Evolutionary conservation across 1,284 basidiomycete genomes (phyloP), one percentile per base, ranked within the genome.

Genomic region (Tilletia walkeri): DNA sequence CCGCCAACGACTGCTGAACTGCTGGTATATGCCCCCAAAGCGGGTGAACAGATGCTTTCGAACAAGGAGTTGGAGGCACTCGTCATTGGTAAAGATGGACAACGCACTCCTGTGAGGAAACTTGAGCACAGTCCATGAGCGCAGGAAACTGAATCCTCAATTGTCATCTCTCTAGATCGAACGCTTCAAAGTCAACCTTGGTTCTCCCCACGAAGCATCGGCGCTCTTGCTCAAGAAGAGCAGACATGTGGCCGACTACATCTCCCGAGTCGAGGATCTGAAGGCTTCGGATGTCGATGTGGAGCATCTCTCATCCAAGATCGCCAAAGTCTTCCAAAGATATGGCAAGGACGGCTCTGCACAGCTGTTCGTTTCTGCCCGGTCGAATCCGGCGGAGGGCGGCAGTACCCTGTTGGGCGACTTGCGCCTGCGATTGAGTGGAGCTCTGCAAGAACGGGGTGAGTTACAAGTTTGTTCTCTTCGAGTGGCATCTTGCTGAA

Each of bases 381-480:
- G 74, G 10, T n/a, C 66, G 47, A 61, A 76, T 39, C 75, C 76
- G 9, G 70, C 78, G 6, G 76, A 83, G 92, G 92, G 93, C 90
- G 93, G 92, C 54, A 92, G 91, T 79, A 95, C 94, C 0, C 85
- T 88, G 3, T 86, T 97, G 45, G 94, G 94, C 66, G 88, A 89
- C 72, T 81, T 90, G 71, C 88, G 94, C 72, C 86, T 91, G 65
- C 87, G 80, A 59, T 78, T 88, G 39, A 86, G 93, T 66, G 88
- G 89, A 2, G 88, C 89, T 70, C 84, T 88, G 30, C 89, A 91
- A 1, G 87, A 89, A 73, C 86, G 86, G 72, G 89, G 91, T 90
- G 72, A 75, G 89, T 86, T 65, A 3, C n/a, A 53, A 53, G 2
- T 30, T 30, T 53, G 50, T 3, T 53, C 41, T 0, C 41, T 14